Base-by-base conservation (phyloP, 2,329 filamentous ascomycete species). In the Venturiaceae sp. region DNA sequence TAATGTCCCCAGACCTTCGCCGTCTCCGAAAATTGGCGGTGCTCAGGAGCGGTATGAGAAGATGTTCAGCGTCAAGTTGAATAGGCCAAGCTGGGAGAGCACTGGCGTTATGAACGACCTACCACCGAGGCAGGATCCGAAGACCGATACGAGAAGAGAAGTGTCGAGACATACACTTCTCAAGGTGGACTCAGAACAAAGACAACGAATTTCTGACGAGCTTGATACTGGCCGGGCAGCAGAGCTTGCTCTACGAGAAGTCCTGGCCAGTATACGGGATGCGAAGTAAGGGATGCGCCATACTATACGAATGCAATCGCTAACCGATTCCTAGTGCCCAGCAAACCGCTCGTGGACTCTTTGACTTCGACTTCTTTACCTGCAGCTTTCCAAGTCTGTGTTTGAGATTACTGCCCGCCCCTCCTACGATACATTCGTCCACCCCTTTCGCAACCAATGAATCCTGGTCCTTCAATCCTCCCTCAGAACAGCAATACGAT, bases 311-410 rank as follows among this genome's bases (percentile, higher is more conserved):
- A 36, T 39, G 19, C 55, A 46, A 55, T 58, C 56, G 62, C 26
- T 57, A 52, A 57, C 54, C 4, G 7, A 13, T 11, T 4, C 9
- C 1, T 28, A 81, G 77, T 60, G 73, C 73, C 28, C 74, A 74
- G 58, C 70, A 72, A 65, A 74, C 60, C 64, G 76, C 62, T 68
- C 67, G 61, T 58, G 63, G 75, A 19, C 78, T 83, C 3, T 85
- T 84, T 69, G 88, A 92, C 63, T 95, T 96, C 73, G 89, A 96
- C 64, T 87, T 92, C 34, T 83, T 92, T 61, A 80, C 87, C 5
- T 83, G 95, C 69, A 90, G 90, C 60, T 96, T 96, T 66, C 90
- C 92, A 6, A 85, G 88, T 6, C 80, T 97, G 41, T 90, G 87
- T 36, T 81, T 96, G 11, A 88, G 87, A 62, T 86, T 92, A 63